A percentile compares a stretch with the other conserved stretches of the same genome.
Conservation (phyloP, 139 green algal species). For the Micractinium conductrix region DNA sequence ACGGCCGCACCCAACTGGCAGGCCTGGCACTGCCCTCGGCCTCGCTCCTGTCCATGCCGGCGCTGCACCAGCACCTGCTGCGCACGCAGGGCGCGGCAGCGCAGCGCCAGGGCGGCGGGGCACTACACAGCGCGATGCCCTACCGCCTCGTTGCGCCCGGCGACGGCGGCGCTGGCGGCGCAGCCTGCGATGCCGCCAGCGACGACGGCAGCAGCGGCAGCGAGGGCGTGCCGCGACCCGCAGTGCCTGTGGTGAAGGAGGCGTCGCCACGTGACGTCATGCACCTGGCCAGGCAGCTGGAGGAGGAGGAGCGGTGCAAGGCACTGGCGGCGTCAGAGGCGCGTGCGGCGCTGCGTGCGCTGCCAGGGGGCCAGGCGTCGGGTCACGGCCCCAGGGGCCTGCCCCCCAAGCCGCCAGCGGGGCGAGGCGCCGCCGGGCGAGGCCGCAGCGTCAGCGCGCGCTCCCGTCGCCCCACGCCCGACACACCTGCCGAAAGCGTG, state of each 20-base stretch:
- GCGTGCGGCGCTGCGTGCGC: neutral
- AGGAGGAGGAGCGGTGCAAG: constrained; percentile 26
- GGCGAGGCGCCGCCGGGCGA: neutral
- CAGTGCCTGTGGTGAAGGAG: neutral
- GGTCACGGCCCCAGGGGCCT: neutral
- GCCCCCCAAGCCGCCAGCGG: neutral
- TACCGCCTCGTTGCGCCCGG: neutral
- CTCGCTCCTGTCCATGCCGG: neutral
- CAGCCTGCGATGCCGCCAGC: too few relatives aligned
- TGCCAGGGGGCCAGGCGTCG: neutral
- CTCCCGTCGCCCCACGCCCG: neutral
- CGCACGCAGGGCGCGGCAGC: neutral
- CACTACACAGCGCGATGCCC: neutral
- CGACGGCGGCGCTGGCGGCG: neutral
- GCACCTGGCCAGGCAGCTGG: constrained; percentile 18
- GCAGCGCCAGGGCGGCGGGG: neutral
- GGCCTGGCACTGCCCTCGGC: constrained; percentile 6
- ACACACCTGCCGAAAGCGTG: neutral
- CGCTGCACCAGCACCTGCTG: constrained; percentile 17
- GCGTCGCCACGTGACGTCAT: neutral
- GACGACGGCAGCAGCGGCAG: neutral
- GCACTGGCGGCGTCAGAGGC: constrained; percentile 20
- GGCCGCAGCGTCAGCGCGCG: neutral
- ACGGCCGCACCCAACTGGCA: neutral
- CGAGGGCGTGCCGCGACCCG: neutral